phyloP scores from a whole-genome alignment of 2,329 filamentous ascomycete species.

The Fonsecaea monophora region DNA sequence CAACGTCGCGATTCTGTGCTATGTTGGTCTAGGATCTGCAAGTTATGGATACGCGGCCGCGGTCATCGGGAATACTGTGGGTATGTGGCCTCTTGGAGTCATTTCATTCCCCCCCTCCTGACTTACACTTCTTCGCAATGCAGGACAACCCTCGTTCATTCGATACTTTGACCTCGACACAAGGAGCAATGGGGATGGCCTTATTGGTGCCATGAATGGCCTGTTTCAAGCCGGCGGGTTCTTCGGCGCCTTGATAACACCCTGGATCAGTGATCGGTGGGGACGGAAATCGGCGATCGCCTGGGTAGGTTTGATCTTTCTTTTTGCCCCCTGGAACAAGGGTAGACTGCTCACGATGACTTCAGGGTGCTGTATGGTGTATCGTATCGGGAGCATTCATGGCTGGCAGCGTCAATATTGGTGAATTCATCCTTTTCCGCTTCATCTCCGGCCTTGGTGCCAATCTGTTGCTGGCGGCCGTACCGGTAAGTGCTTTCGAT shows the following conservation, averaged over 20 bases:
- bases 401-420: constrained; percentile 24
- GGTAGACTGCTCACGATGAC: no score
- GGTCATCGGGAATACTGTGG: neutral
- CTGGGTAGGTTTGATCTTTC: constrained; percentile 5
- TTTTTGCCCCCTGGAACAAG: neutral
- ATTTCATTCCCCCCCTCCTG: neutral
- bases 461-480: constrained; percentile 18
- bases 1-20: neutral
- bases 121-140: neutral
- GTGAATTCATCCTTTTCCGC: constrained; percentile 24
- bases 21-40: constrained; percentile 12
- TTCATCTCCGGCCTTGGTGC: constrained; percentile 19
- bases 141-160: constrained; percentile 8
- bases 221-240: constrained; percentile 52
- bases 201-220: constrained; percentile 50
- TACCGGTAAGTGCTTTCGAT: constrained; percentile 14
- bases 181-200: constrained; percentile 48
- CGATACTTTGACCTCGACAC: constrained; percentile 49
- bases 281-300: constrained; percentile 15
- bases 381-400: constrained; percentile 25
- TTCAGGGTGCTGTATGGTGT: constrained; percentile 10
- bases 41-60: constrained; percentile 9
- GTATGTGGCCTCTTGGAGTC: neutral
- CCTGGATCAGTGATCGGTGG: constrained; percentile 15
- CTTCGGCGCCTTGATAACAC: constrained; percentile 39